Conservation (phyloP, 1,139 yeast species). For the Arxiozyma slooffiae region DNA sequence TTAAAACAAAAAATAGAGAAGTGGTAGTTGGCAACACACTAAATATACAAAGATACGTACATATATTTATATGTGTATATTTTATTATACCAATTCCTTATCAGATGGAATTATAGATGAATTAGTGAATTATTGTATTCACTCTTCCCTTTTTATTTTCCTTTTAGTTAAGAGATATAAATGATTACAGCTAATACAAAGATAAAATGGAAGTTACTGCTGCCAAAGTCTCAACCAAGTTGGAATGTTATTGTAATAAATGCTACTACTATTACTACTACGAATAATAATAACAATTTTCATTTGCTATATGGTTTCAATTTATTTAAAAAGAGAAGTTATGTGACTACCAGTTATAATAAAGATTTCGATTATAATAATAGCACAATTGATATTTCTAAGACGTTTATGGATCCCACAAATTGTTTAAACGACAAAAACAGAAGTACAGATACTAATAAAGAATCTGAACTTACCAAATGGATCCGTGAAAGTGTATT, state of each 20-base stretch:
- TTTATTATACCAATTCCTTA: neutral
- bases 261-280: neutral
- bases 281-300: neutral
- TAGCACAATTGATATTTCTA: neutral
- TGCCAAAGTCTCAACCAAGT: conserved; percentile 2
- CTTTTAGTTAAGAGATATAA: neutral
- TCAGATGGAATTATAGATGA: neutral
- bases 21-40: neutral
- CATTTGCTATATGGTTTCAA: neutral
- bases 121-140: neutral
- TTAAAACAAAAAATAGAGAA: neutral
- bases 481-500: conserved; percentile 3
- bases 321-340: neutral
- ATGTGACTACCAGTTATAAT: neutral
- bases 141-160: too few relatives aligned
- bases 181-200: conserved; percentile 1
- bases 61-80: too few relatives aligned
- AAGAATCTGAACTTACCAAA: neutral
- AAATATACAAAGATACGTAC: neutral
- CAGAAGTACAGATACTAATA: neutral
- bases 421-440: neutral
- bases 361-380: neutral
- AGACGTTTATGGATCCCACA: neutral
- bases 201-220: neutral
- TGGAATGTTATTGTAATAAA: neutral